These are phyloP conservation scores for Trichothecium sympodiale DNA, from an alignment of 2,329 filamentous ascomycete species.

Conservation along the genomic window DNA sequence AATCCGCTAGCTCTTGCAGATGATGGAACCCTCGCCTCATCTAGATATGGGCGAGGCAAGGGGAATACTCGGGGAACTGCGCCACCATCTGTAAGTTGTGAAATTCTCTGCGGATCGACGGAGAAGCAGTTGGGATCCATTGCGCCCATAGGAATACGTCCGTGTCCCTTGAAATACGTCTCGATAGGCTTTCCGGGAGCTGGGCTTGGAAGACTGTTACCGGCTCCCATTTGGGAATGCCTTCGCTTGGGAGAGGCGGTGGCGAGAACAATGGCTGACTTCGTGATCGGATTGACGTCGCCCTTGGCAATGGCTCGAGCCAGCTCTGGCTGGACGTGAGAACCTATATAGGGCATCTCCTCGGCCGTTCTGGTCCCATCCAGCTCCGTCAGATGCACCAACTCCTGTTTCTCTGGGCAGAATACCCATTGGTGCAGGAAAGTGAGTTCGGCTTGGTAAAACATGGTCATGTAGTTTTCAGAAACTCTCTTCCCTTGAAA, in stretches of 20 bases:
- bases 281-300: slow-evolving; percentile 83
- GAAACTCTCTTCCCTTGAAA: slow-evolving; percentile 87
- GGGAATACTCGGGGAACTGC: slow-evolving; percentile 45
- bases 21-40: slow-evolving; percentile 17
- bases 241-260: slow-evolving; percentile 30
- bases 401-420: slow-evolving; percentile 58
- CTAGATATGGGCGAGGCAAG: slow-evolving; percentile 45
- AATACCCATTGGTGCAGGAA: slow-evolving; percentile 94
- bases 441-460: slow-evolving; percentile 79
- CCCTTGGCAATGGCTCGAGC: slow-evolving; percentile 68
- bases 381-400: slow-evolving; percentile 67
- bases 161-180: slow-evolving; percentile 39
- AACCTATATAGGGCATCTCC: slow-evolving; percentile 73
- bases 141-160: slow-evolving; percentile 46
- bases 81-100: slow-evolving; percentile 37
- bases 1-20: slow-evolving; percentile 7
- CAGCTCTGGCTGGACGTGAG: slow-evolving; percentile 54
- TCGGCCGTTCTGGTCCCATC: slow-evolving; percentile 51
- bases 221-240: slow-evolving; percentile 22
- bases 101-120: slow-evolving; percentile 35
- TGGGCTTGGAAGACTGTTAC: slow-evolving; percentile 10
- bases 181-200: slow-evolving; percentile 37
- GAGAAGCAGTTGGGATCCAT: slow-evolving; percentile 53
- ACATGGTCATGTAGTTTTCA: slow-evolving; percentile 67
- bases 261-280: slow-evolving; percentile 44